A percentile compares a stretch with the other conserved stretches of the same genome.
Evolutionary conservation across 331 rosid species (phyloP).

Genomic region (Quercus phellos): DNA sequence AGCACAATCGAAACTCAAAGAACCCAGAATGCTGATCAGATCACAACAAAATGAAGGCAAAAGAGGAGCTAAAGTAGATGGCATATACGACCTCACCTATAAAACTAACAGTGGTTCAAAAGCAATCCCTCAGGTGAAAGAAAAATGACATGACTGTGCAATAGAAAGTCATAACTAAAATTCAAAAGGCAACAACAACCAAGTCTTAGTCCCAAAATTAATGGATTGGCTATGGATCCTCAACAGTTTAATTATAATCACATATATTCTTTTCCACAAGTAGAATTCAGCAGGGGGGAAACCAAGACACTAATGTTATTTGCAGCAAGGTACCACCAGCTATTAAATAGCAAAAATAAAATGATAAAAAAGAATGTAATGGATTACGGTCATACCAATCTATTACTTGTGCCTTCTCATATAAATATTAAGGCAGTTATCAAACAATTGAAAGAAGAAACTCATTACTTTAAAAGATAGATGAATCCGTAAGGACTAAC

Average conservation of each 20-base stretch:
- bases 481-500: neutral
- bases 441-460: neutral
- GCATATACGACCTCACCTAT: slow-evolving; percentile 87
- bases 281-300: neutral
- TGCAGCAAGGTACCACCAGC: neutral
- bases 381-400: neutral
- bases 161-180: neutral
- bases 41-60: slow-evolving; percentile 59
- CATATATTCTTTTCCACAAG: neutral
- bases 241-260: too few species aligned
- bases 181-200: too few species aligned
- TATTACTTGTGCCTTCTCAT: neutral
- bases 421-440: neutral
- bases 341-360: slow-evolving; percentile 2
- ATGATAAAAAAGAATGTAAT: neutral
- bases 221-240: too few species aligned
- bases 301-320: neutral
- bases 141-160: neutral
- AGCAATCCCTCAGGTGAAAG: neutral
- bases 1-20: slow-evolving; percentile 44
- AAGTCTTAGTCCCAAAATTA: too few species aligned
- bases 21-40: slow-evolving; percentile 59
- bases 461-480: neutral
- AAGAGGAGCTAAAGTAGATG: slow-evolving; percentile 60
- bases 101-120: slow-evolving; percentile 21